Evolutionary conservation across 192 early-diverging fungal genomes (phyloP).

Genomic region (Helicostylum pulchrum): DNA sequence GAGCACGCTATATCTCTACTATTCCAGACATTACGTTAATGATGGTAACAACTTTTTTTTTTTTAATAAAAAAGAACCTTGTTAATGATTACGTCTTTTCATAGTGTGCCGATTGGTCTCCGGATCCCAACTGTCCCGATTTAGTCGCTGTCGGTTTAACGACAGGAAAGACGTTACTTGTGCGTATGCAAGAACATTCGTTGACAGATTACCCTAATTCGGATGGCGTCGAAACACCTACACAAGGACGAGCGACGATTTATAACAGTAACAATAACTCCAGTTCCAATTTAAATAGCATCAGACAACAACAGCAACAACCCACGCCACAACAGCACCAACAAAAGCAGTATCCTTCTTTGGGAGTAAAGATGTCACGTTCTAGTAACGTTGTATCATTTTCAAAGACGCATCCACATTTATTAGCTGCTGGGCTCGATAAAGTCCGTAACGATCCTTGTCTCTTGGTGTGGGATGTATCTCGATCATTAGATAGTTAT

Average conservation of each 20-base stretch:
- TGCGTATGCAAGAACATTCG: constrained; percentile 42
- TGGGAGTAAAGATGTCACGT: constrained; percentile 52
- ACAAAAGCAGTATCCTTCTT: constrained; percentile 35
- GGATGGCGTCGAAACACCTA: constrained; percentile 15
- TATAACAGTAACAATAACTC: neutral
- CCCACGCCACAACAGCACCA: constrained; percentile 15
- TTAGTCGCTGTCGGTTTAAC: constrained; percentile 58
- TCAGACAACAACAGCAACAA: neutral
- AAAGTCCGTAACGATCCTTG: constrained; percentile 72
- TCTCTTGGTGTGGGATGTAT: constrained; percentile 75
- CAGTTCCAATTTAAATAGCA: neutral
- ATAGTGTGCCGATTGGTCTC: constrained; percentile 67
- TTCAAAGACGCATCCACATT: constrained; percentile 53
- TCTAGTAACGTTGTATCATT: constrained; percentile 74
- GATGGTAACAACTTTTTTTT: constrained; percentile 22
- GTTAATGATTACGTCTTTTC: neutral
- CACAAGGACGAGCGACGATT: constrained; percentile 7
- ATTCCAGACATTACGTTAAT: constrained; percentile 33
- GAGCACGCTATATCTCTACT: constrained; percentile 16
- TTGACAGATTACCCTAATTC: constrained; percentile 18
- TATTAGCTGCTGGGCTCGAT: constrained; percentile 68
- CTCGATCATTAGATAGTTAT: constrained; percentile 43
- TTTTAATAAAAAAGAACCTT: neutral
- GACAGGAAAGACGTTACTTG: constrained; percentile 54
- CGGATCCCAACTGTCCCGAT: constrained; percentile 54